Evolutionary conservation across 352 stramenopile genomes (phyloP).

Genomic region (Ophiocytium majus): DNA sequence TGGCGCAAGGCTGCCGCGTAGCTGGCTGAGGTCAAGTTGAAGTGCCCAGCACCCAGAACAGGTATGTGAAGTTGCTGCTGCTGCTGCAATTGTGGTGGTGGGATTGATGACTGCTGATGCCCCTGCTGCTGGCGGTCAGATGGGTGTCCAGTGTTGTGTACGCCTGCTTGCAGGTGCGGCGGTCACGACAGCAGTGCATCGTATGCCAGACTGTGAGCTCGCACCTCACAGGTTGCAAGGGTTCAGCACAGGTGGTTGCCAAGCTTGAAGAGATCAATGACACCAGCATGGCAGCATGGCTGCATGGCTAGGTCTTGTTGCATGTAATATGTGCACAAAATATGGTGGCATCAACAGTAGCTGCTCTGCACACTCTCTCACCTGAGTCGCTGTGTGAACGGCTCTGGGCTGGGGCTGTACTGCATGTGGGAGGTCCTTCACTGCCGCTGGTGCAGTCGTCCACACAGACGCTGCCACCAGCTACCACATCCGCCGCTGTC

Average conservation of each 20-base stretch:
- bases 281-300: not conserved
- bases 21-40: slow-evolving; percentile 39
- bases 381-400: no score
- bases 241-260: no score
- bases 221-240: not conserved
- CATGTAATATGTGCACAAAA: not conserved
- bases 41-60: slow-evolving; percentile 30
- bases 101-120: not conserved
- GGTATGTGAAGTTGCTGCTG: not conserved
- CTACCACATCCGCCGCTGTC: no score
- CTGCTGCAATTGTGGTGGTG: not conserved
- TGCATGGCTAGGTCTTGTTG: not conserved
- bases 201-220: not conserved
- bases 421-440: no score
- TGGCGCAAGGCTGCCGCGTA: slow-evolving; percentile 21
- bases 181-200: not conserved
- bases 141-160: not conserved
- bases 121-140: no score
- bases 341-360: not conserved
- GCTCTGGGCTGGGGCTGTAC: no score
- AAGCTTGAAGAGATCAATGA: no score
- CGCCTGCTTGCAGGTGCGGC: not conserved
- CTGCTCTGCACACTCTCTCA: not conserved
- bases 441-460: no score
- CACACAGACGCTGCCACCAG: no score